Evolutionary conservation across 192 early-diverging fungal species (phyloP), one percentile per base, ranked within the genome.

Genomic region (Funneliformis mosseae): DNA sequence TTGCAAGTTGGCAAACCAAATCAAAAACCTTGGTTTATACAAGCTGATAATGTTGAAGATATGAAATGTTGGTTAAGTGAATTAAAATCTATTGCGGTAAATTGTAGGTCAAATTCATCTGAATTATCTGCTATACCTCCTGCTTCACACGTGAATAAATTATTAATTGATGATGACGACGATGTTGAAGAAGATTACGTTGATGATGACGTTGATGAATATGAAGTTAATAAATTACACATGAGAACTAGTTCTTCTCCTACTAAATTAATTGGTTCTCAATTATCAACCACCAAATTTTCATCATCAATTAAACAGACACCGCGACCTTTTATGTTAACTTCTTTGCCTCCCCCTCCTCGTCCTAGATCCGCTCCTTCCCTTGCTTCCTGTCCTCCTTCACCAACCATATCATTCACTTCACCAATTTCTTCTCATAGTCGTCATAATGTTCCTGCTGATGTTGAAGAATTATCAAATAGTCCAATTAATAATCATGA

Each of bases 11-110:
- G 82, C 10, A 76, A 80, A 59, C 79, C 81, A n/a, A 80, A 80
- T 18, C 73, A 80, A 25, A 86, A 86, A 79, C 72, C 80, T 63
- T 86, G 85, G 85, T 86, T 81, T 68, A 68, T 86, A 46, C 83
- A 84, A 25, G 83, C 85, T 16, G 85, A 86, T 50, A 81, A 78
- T 42, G 83, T 83, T 50, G 33, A 63, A 3, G 85, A 86, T 11
- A 84, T 86, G 82, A 81, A 83, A 55, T 43, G 39, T 16, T 86
- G 85, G 85, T 66, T 86, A 10, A 45, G 69, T 14, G 83, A 84
- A 33, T 83, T 86, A 66, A 86, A 86, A 42, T 82, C 79, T 2
- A 84, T 74, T 8, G 85, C 84, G n/a, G 64, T 68, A 38, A 78
- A 78, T 68, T 78, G 77, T 78, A 78, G 68, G 48, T 64, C 38